Conservation (phyloP, 495 filamentous ascomycete genomes). For the Aspergillus incahuasiensis region DNA sequence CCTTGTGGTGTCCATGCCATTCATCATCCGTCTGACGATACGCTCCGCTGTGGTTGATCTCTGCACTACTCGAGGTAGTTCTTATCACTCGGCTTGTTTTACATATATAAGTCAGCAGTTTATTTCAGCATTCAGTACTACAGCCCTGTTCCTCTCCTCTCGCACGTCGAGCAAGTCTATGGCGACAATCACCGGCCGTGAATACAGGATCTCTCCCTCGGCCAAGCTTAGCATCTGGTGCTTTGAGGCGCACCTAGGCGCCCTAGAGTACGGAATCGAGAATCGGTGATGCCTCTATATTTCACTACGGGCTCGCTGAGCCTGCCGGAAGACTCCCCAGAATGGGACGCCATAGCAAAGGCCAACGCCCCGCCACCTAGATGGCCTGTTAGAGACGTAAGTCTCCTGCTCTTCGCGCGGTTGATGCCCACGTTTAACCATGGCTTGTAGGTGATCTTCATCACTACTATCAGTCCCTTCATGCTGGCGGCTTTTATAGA, state of each 20-base stretch:
- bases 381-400: constrained; percentile 66
- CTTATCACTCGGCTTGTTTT: background rate
- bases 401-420: constrained; percentile 15
- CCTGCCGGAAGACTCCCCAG: background rate
- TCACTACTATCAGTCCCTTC: constrained; percentile 73
- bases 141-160: background rate
- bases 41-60: background rate
- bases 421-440: constrained; percentile 10
- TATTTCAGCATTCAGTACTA: constrained; percentile 21
- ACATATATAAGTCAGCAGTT: constrained; percentile 9
- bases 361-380: constrained; percentile 16
- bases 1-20: background rate
- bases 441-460: constrained; percentile 65
- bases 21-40: background rate
- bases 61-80: background rate
- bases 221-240: background rate
- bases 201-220: background rate
- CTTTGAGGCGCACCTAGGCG: background rate
- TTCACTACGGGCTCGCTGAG: background rate
- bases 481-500: constrained; percentile 85
- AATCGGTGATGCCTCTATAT: background rate
- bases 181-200: background rate
- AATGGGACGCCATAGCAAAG: constrained; percentile 1
- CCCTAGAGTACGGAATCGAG: background rate
- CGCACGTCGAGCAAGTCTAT: background rate